Evolutionary conservation across 345 rosid genomes (phyloP).

Genomic region (Arabidopsis thaliana): TAIR10.1 NC_003071.7:7245501-7246000

Average conservation of each 20-base stretch:
- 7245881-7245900: conserved; percentile 26
- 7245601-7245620: conserved; percentile 33
- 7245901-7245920: conserved; percentile 28
- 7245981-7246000: conserved; percentile 5
- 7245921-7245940: conserved; percentile 29
- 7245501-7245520: conserved; percentile 52
- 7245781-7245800: conserved; percentile 10
- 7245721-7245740: not conserved
- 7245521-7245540: conserved; percentile 36
- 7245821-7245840: not conserved
- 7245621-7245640: conserved; percentile 25
- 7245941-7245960: conserved; percentile 19
- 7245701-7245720: not conserved
- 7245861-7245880: conserved; percentile 32
- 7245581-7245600: conserved; percentile 8
- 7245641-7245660: conserved; percentile 21
- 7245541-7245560: conserved; percentile 43
- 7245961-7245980: conserved; percentile 9
- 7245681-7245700: not conserved
- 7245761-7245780: too few species aligned
- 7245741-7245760: too few species aligned
- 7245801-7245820: not conserved
- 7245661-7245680: conserved; percentile 31
- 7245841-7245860: conserved; percentile 1
- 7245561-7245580: conserved; percentile 15